These are phyloP conservation scores for Polyporus tsugae DNA, from an alignment of 1,284 basidiomycete genomes.

Conservation along the genomic window DNA sequence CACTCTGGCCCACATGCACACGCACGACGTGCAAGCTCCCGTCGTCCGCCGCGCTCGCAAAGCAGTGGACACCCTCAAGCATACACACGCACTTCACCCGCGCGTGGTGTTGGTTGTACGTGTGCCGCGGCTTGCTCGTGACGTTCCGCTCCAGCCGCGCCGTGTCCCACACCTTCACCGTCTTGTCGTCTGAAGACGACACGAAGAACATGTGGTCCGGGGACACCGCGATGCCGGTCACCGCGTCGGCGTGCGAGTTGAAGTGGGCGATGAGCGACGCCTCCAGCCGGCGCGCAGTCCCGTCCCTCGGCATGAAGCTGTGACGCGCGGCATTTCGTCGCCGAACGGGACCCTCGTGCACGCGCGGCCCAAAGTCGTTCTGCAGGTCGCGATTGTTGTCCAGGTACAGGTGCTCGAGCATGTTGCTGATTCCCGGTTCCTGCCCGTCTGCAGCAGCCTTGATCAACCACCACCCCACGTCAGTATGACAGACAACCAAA, in stretches of 20 bases:
- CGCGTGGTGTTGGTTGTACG: slow-evolving; percentile 81
- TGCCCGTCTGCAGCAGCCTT: slow-evolving; percentile 69
- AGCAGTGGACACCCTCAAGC: slow-evolving; percentile 86
- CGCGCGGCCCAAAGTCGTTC: slow-evolving; percentile 88
- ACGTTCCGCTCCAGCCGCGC: slow-evolving; percentile 83
- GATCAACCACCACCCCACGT: not conserved
- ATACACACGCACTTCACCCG: slow-evolving; percentile 85
- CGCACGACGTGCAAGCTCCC: slow-evolving; percentile 87
- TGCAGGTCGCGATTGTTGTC: slow-evolving; percentile 87
- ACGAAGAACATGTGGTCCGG: slow-evolving; percentile 97
- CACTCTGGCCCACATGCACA: slow-evolving; percentile 73
- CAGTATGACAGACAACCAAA: not conserved
- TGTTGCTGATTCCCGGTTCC: slow-evolving; percentile 85
- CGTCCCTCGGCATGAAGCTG: slow-evolving; percentile 67
- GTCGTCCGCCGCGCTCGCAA: slow-evolving; percentile 88
- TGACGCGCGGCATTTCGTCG: slow-evolving; percentile 76
- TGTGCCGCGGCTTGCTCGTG: slow-evolving; percentile 79
- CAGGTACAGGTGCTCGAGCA: slow-evolving; percentile 89
- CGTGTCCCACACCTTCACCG: slow-evolving; percentile 87
- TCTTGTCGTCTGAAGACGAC: slow-evolving; percentile 87
- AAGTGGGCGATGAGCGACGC: slow-evolving; percentile 87
- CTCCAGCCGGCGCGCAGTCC: slow-evolving; percentile 63
- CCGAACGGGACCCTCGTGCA: slow-evolving; percentile 81
- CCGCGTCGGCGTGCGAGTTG: slow-evolving; percentile 81
- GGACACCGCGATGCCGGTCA: slow-evolving; percentile 87